phyloP scores from a whole-genome alignment of 495 filamentous ascomycete genomes.

The Apiosordaria backusii region DNA sequence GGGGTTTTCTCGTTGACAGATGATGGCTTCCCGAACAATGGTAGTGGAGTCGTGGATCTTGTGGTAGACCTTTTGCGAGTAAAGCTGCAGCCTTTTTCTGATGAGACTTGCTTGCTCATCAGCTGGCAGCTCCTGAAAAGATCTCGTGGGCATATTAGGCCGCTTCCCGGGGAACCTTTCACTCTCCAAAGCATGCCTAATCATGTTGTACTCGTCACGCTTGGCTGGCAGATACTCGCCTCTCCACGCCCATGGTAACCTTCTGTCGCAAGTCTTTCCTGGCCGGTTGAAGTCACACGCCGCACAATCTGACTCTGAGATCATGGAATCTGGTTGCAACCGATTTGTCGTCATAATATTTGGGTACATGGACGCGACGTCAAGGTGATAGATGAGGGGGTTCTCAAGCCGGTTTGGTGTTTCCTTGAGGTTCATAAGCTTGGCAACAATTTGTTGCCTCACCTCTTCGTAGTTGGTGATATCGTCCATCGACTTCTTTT shows the following conservation, averaged over 20 bases:
- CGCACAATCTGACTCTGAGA: slow-evolving; percentile 90
- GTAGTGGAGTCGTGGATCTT: slow-evolving; percentile 96
- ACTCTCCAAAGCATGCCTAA: slow-evolving; percentile 85
- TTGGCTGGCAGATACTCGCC: slow-evolving; percentile 97
- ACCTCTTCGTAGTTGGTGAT: slow-evolving; percentile 91
- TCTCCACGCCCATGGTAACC: slow-evolving; percentile 96
- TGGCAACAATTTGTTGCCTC: slow-evolving; percentile 73
- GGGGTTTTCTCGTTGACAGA: slow-evolving; percentile 96
- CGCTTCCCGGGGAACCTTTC: slow-evolving; percentile 79
- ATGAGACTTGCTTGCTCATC: slow-evolving; percentile 82
- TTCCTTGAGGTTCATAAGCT: slow-evolving; percentile 67
- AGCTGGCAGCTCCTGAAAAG: slow-evolving; percentile 72
- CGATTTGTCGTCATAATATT: slow-evolving; percentile 99
- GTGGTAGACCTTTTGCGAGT: slow-evolving; percentile 98
- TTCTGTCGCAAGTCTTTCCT: slow-evolving; percentile 93
- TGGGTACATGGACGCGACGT: slow-evolving; percentile 99
- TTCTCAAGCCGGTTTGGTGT: slow-evolving; percentile 78
- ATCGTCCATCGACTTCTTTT: slow-evolving; percentile 89
- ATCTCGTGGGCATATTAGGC: slow-evolving; percentile 64
- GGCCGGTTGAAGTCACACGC: slow-evolving; percentile 98
- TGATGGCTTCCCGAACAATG: slow-evolving; percentile 92
- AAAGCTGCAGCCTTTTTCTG: slow-evolving; percentile 85
- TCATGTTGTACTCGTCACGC: slow-evolving; percentile 98
- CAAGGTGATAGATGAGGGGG: slow-evolving; percentile 95
- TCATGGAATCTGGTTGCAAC: slow-evolving; percentile 96